Base-by-base conservation (phyloP, 768 basidiomycete genomes). In the Harrya chromipes region DNA sequence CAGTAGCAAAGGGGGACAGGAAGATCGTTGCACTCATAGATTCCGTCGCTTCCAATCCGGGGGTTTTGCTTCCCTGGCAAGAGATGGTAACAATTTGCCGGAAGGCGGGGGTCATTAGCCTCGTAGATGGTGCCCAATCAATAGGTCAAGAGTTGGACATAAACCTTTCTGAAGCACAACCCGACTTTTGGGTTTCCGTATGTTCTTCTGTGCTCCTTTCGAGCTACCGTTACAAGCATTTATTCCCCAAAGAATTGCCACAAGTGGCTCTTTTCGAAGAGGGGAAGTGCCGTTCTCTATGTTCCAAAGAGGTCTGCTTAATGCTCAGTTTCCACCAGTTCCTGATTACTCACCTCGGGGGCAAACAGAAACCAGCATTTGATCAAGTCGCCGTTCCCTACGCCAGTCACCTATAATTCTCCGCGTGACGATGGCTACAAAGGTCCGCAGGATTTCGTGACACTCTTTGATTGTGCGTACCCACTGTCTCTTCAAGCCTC, bases 151-250 rank as follows among this genome's bases (percentile, higher is more conserved):
- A 88, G 58, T 58, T 76, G 8, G 67, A 78, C 46, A 74, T 89
- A 48, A 75, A 89, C 58, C 64, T 91, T 13, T 71, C 70, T 3
- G 70, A 72, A 38, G 67, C 68, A 0, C 70, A 74, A 43, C 86
- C 86, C 13, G 90, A 93, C 66, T 90, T 91, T 60, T 90, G 83
- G 83, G 70, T 85, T 20, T 84, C 87, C 29, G 87, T 89, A 52
- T 20, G 79, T 71, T 4, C 4, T 16, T 34, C 17, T 21, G 16
- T 29, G 20, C 24, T 27, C 26, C 16, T 7, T 19, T n/a, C 12
- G 21, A 29, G 1, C 12, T 5, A 13, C 43, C 19, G n/a, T 42
- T 23, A 40, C 23, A 4, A n/a, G 8, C 46, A 20, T 33, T 19
- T 9, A 9, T 45, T 33, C 8, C 21, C 6, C 4, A n/a, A 46